Percentiles rank a stretch among this genome's conserved stretches.
Evolutionary conservation across 192 early-diverging fungal genomes (phyloP).

Genomic region (Coemansia sp.): DNA sequence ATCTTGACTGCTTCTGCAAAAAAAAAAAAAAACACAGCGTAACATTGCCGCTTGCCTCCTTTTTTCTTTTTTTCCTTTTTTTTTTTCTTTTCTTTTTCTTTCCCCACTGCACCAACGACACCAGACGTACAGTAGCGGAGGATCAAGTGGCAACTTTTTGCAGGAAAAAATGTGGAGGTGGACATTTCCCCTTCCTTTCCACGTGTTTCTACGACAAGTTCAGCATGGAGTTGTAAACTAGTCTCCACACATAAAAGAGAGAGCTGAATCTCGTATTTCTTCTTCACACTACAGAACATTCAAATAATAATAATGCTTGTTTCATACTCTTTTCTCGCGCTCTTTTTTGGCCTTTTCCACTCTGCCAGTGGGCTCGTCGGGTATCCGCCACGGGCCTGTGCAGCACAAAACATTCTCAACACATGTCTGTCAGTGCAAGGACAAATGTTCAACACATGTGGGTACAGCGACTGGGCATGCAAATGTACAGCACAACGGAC

Average conservation of each 20-base stretch:
- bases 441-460: slow-evolving; percentile 32
- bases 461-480: slow-evolving; percentile 52
- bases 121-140: no score
- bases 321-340: neutral
- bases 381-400: slow-evolving; percentile 12
- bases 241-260: no score
- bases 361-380: neutral
- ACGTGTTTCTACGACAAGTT: neutral
- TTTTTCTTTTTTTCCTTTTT: neutral
- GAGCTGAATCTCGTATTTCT: no score
- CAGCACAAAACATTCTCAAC: slow-evolving; percentile 42
- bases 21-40: no score
- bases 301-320: no score
- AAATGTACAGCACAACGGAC: slow-evolving; percentile 49
- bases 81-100: neutral
- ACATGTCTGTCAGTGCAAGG: slow-evolving; percentile 30
- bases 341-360: neutral
- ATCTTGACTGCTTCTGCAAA: no score
- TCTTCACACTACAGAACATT: no score
- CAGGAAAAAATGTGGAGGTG: no score
- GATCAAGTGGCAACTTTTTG: neutral
- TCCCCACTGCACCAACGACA: neutral
- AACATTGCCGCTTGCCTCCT: neutral
- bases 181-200: no score
- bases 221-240: no score